Evolutionary conservation across 257 asterid species (phyloP).

Genomic region (Prunella vulgaris): DNA sequence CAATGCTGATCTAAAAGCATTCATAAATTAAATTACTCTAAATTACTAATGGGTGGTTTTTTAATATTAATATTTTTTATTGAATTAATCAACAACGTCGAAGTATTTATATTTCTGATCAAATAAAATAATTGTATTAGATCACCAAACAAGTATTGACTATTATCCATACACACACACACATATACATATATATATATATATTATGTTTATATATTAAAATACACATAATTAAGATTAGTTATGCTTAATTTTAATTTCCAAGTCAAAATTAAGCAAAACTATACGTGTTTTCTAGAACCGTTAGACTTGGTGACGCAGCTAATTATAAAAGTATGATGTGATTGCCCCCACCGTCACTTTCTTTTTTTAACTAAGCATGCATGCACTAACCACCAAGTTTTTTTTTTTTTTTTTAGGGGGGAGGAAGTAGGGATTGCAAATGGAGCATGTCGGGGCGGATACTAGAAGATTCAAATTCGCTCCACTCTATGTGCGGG

Average conservation of each 20-base stretch:
- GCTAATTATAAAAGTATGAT: neutral
- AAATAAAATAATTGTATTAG: neutral
- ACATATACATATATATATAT: too few relatives aligned
- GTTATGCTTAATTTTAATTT: neutral
- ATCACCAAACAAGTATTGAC: neutral
- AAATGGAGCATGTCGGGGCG: too few relatives aligned
- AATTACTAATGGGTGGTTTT: neutral
- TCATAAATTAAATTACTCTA: neutral
- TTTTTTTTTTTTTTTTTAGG: too few relatives aligned
- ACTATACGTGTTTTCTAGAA: constrained; percentile 33
- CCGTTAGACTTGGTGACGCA: constrained; percentile 9
- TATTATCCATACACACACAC: neutral
- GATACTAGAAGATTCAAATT: too few relatives aligned
- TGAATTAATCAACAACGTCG: neutral
- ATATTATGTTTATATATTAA: neutral
- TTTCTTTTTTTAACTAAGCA: neutral
- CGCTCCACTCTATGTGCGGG: too few relatives aligned
- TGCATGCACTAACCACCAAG: neutral
- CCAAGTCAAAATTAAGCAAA: constrained; percentile 20
- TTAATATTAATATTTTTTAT: neutral
- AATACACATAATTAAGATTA: neutral
- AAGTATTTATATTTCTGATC: neutral
- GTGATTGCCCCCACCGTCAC: neutral
- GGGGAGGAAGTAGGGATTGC: too few relatives aligned
- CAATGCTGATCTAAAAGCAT: neutral